Base-by-base conservation (phyloP, 257 asterid genomes). In the Fraxinus cuspidata region DNA sequence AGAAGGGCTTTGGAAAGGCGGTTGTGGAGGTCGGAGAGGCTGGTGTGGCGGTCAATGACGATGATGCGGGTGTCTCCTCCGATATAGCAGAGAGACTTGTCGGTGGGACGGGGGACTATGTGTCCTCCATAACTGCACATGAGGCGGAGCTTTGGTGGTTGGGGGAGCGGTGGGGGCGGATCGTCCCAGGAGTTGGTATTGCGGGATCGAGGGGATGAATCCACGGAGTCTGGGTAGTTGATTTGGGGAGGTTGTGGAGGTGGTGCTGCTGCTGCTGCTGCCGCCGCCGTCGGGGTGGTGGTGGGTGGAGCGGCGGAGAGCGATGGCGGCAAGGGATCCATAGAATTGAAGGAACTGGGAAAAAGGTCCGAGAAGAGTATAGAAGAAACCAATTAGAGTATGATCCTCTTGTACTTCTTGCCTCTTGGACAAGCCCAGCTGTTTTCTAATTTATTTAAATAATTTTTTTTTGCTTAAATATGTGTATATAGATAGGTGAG, bases 61-160 rank as follows among this genome's bases (percentile, higher is more conserved):
- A 96, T 82, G 77, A 96, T 96, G 6, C 97, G 93, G 19, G 98
- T 96, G 68, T 96, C 97, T 0, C 99, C 98, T 71, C 98, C 99
- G 80, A 92, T 83, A 85, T 96, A 96, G 77, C 94, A 92, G 8
- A 93, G 94, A 2, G 90, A 80, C 84, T 93, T 96, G 51, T 96
- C 97, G 84, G 90, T 97, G 1, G 99, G 99, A 3, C 99, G 97
- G 67, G 99, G 99, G 72, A 92, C 84, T 76, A 96, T 96, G 81
- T 91, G 98, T 0, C 99, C 99, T 32, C 97, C 96, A 64, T 91
- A 95, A 84, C 99, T 95, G 84, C 97, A 92, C 98, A 96, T 93
- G 21, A 96, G 89, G 25, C 97, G 97, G 85, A 96, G 92, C 77
- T 93, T 92, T 81, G 73, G 88, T 9, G 67, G 81, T 11, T 28